Percentiles rank a stretch among this genome's conserved stretches.
Evolutionary conservation across 2,329 filamentous ascomycete species (phyloP).

Genomic region (Calcarisporium arbuscula): DNA sequence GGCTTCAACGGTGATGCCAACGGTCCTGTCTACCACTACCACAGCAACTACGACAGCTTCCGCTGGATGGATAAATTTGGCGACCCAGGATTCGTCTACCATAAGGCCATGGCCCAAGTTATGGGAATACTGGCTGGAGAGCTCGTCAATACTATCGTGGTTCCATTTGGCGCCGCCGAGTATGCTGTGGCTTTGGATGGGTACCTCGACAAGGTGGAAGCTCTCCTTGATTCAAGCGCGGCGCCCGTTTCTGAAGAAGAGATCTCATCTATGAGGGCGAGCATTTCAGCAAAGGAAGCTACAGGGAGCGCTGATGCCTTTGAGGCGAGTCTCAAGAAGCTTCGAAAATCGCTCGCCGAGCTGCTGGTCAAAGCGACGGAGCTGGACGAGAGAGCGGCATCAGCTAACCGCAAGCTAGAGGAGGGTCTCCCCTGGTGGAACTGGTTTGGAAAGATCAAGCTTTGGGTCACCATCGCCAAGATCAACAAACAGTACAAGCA

Average conservation of each 20-base stretch:
- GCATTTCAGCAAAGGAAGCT: constrained; percentile 13
- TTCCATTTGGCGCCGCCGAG: constrained; percentile 58
- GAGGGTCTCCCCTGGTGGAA: constrained; percentile 72
- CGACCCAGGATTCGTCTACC: constrained; percentile 62
- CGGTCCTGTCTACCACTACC: constrained; percentile 69
- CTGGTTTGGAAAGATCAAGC: constrained; percentile 59
- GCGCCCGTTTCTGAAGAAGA: constrained; percentile 20
- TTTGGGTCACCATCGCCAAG: constrained; percentile 56
- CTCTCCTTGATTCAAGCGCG: constrained; percentile 33
- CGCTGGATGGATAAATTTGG: constrained; percentile 82
- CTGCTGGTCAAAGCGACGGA: constrained; percentile 33
- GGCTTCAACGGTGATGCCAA: constrained; percentile 42
- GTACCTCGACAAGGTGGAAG: constrained; percentile 47
- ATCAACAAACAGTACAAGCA: constrained; percentile 79
- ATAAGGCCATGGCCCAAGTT: constrained; percentile 60
- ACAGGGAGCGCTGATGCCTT: constrained; percentile 33
- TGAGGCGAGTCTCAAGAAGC: constrained; percentile 28
- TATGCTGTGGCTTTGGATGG: constrained; percentile 52
- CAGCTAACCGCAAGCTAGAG: constrained; percentile 35
- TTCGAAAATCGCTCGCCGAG: constrained; percentile 30
- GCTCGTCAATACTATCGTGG: constrained; percentile 54
- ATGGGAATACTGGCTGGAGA: constrained; percentile 55
- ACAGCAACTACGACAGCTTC: constrained; percentile 87
- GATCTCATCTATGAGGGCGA: constrained; percentile 22
- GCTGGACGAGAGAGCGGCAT: constrained; percentile 39